A percentile compares a stretch with the other conserved stretches of the same genome.
phyloP scores from a whole-genome alignment of 2,329 filamentous ascomycete species.

The Cercospora brassicicola region DNA sequence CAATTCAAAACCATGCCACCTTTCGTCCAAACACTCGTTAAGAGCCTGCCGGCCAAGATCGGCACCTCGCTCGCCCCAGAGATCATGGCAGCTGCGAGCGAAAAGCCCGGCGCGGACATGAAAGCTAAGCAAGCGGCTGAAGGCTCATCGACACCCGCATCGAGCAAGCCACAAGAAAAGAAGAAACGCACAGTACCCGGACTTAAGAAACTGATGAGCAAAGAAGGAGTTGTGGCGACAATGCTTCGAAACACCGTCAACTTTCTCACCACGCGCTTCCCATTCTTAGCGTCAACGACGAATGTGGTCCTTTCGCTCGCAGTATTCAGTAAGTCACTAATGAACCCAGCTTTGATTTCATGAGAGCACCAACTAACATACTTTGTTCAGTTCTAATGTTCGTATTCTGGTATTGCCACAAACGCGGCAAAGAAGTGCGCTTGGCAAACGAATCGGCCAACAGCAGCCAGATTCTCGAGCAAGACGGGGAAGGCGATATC shows the following conservation, averaged over 20 bases:
- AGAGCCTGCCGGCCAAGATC: constrained; percentile 78
- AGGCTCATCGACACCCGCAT: constrained; percentile 43
- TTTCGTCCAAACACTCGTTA: constrained; percentile 82
- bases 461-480: constrained; percentile 18
- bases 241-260: constrained; percentile 90
- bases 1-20: constrained; percentile 68
- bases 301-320: constrained; percentile 90
- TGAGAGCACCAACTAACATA: no score
- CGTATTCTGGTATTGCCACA: constrained; percentile 97
- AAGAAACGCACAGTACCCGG: constrained; percentile 65
- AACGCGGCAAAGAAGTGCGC: constrained; percentile 82
- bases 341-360: no score
- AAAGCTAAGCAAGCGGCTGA: constrained; percentile 38
- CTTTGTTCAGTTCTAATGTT: constrained; percentile 55
- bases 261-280: constrained; percentile 82
- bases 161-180: constrained; percentile 30
- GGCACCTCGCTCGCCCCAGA: constrained; percentile 76
- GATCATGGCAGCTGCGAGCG: constrained; percentile 76
- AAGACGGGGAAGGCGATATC: constrained; percentile 25
- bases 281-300: constrained; percentile 78
- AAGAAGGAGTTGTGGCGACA: constrained; percentile 79
- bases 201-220: constrained; percentile 76
- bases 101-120: constrained; percentile 57
- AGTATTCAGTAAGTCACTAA: constrained; percentile 68
- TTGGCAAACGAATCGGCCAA: constrained; percentile 50